Percentiles rank a stretch among this genome's conserved stretches.
These are phyloP conservation scores for Cichorium intybus DNA, from an alignment of 140 eudicot genomes.

Conservation along the genomic window DNA sequence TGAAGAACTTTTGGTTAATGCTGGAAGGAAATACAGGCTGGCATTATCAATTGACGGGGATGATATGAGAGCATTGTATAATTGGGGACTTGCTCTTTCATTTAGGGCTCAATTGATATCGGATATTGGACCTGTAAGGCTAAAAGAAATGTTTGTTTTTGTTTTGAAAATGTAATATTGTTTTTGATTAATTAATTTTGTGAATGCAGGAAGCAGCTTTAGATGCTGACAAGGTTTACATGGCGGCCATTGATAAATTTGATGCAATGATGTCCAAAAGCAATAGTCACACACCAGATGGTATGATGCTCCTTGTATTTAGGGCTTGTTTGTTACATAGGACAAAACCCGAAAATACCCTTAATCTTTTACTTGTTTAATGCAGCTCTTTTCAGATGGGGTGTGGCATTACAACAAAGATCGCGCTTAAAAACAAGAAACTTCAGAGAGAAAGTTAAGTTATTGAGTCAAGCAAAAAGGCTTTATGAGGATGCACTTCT, in stretches of 20 bases:
- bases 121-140: conserved; percentile 95
- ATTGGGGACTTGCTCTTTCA: conserved; percentile 95
- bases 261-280: conserved; percentile 96
- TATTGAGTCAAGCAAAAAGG: conserved; percentile 83
- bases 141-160: not conserved
- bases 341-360: not conserved
- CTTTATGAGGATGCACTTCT: conserved; percentile 89
- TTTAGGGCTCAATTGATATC: conserved; percentile 95
- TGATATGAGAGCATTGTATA: conserved; percentile 92
- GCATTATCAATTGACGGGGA: conserved; percentile 90
- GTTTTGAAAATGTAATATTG: not conserved
- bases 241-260: conserved; percentile 96
- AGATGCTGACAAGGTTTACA: conserved; percentile 93
- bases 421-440: conserved; percentile 71
- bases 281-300: conserved; percentile 86
- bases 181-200: not conserved
- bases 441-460: conserved; percentile 76
- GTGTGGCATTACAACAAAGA: conserved; percentile 83
- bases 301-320: conserved; percentile 41
- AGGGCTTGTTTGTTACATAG: no score
- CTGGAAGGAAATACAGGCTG: conserved; percentile 78
- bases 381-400: conserved; percentile 99
- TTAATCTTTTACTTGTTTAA: not conserved
- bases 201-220: conserved; percentile 74
- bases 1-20: conserved; percentile 84